Percentiles rank a stretch among this genome's conserved stretches.
Evolutionary conservation across 2,329 filamentous ascomycete genomes (phyloP).

Genomic region (Ceratocystis papillata): DNA sequence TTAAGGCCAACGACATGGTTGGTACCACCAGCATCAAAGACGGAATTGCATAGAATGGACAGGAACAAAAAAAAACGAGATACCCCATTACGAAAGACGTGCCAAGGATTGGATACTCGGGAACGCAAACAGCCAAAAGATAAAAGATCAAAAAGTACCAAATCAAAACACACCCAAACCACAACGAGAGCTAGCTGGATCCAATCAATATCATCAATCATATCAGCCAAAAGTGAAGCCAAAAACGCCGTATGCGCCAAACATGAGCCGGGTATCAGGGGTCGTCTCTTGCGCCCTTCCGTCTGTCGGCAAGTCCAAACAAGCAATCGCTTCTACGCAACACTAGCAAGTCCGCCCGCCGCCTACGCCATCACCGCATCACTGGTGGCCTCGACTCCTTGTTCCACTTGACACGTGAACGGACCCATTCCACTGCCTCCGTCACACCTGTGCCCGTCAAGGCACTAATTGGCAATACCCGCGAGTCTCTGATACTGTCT

Average conservation of each 20-base stretch:
- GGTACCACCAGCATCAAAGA: neutral
- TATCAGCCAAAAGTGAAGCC: neutral
- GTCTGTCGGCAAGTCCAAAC: constrained; percentile 1
- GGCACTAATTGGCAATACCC: constrained; percentile 86
- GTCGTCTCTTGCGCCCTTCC: neutral
- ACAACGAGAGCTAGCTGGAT: neutral
- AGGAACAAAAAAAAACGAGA: constrained; percentile 17
- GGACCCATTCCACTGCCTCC: constrained; percentile 95
- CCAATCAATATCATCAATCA: constrained; percentile 14
- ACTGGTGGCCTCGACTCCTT: constrained; percentile 84
- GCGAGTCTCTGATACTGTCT: constrained; percentile 71
- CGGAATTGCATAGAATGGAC: constrained; percentile 7
- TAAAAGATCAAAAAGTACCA: neutral
- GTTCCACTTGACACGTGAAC: constrained; percentile 88
- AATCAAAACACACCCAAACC: constrained; percentile 9
- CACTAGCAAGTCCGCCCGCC: constrained; percentile 2
- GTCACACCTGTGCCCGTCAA: constrained; percentile 75
- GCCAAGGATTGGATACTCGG: constrained; percentile 1
- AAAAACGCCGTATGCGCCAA: constrained; percentile 12
- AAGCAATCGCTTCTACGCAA: neutral
- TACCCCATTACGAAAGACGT: constrained; percentile 21
- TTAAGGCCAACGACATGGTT: neutral
- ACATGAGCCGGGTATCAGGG: constrained; percentile 1
- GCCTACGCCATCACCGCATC: constrained; percentile 56
- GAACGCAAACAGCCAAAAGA: neutral